A percentile compares a stretch with the other conserved stretches of the same genome.
Conservation (phyloP, 345 rosid genomes). For the Firmiana major region DNA sequence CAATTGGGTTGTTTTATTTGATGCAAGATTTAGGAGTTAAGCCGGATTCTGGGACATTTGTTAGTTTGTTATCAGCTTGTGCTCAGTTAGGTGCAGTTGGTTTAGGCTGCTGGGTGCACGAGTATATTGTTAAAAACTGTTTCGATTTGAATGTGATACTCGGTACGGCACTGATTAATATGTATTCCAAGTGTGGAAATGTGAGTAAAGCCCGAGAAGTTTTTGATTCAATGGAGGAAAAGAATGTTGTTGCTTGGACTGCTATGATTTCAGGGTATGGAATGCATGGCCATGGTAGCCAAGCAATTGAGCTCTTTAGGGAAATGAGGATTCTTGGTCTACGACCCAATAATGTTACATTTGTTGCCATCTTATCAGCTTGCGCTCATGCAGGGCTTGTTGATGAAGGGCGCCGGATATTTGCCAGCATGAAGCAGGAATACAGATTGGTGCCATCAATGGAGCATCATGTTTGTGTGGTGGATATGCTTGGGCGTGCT, state of each 20-base stretch:
- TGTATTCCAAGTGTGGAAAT: slow-evolving; percentile 78
- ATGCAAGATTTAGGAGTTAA: slow-evolving; percentile 46
- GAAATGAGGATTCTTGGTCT: slow-evolving; percentile 44
- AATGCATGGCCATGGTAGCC: slow-evolving; percentile 61
- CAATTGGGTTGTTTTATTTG: slow-evolving; percentile 46
- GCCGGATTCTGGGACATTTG: slow-evolving; percentile 69
- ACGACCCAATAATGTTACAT: slow-evolving; percentile 62
- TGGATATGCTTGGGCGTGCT: slow-evolving; percentile 86
- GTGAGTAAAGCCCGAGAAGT: slow-evolving; percentile 54
- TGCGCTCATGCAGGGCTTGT: slow-evolving; percentile 85
- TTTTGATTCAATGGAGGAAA: slow-evolving; percentile 59
- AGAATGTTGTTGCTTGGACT: slow-evolving; percentile 81
- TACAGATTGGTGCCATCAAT: slow-evolving; percentile 47
- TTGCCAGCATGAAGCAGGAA: slow-evolving; percentile 49
- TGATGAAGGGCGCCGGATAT: slow-evolving; percentile 44
- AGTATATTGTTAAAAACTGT: slow-evolving; percentile 29
- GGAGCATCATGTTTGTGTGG: slow-evolving; percentile 81
- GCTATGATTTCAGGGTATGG: slow-evolving; percentile 89
- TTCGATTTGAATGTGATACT: slow-evolving; percentile 58
- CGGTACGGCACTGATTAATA: slow-evolving; percentile 73
- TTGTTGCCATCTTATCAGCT: slow-evolving; percentile 72
- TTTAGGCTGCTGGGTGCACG: slow-evolving; percentile 63
- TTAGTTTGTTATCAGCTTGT: slow-evolving; percentile 68
- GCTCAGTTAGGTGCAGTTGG: slow-evolving; percentile 59
- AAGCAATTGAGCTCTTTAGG: slow-evolving; percentile 50